These are phyloP conservation scores for Backusella sp. DNA, from an alignment of 192 early-diverging fungal genomes.

Conservation along the genomic window DNA sequence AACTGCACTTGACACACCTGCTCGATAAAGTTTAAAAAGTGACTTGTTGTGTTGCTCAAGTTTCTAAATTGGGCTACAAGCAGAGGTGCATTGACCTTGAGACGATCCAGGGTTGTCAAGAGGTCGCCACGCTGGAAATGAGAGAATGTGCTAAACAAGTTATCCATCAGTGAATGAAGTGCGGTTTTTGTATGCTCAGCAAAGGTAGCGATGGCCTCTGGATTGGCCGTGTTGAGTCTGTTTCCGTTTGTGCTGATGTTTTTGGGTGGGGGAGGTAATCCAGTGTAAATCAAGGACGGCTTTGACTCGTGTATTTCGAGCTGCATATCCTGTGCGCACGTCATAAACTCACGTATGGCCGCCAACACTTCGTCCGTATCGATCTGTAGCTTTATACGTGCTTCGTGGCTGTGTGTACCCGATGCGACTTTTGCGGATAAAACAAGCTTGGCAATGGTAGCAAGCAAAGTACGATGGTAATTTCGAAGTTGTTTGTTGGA, in stretches of 20 bases:
- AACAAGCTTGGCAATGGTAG: slow-evolving; percentile 66
- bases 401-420: slow-evolving; percentile 72
- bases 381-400: slow-evolving; percentile 58
- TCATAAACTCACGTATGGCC: slow-evolving; percentile 60
- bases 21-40: slow-evolving; percentile 27
- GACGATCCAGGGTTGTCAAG: neutral
- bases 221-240: neutral
- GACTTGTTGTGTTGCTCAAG: slow-evolving; percentile 24
- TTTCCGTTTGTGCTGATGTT: neutral
- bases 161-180: slow-evolving; percentile 9
- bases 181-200: neutral
- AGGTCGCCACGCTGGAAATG: neutral
- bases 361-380: slow-evolving; percentile 62
- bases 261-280: neutral
- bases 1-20: neutral
- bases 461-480: slow-evolving; percentile 53
- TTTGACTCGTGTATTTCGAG: slow-evolving; percentile 23
- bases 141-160: slow-evolving; percentile 3
- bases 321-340: slow-evolving; percentile 52
- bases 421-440: slow-evolving; percentile 66
- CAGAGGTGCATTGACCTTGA: slow-evolving; percentile 20
- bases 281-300: slow-evolving; percentile 15
- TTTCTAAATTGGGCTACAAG: slow-evolving; percentile 35
- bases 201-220: slow-evolving; percentile 8
- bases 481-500: slow-evolving; percentile 31